Base-by-base conservation (phyloP, 148 eudicot species). In the Rheum nobile region DNA sequence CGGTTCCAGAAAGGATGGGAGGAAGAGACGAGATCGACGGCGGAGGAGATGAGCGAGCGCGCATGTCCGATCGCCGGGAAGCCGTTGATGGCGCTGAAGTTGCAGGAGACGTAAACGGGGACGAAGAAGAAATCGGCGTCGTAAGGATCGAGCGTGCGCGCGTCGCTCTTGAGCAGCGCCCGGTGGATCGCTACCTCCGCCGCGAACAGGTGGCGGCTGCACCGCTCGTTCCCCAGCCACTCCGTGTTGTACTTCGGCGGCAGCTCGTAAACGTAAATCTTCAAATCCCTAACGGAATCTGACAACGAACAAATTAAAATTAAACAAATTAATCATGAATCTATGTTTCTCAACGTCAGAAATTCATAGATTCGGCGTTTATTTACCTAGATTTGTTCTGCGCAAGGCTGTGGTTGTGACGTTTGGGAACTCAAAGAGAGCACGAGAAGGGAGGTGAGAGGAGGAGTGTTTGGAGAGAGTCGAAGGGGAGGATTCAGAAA, bases 91-190 rank as follows among this genome's bases (percentile, higher is more conserved):
- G 87, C 77, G 86, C 93, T 88, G 73, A 90, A 93, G 47, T 93
- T 89, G 78, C 98, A 93, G 11, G 96, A 86, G 1, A 90, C 94
- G 71, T 90, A 93, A 14, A 90, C 96, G 0, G 98, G 98, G 0
- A 90, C 92, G 73, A 86, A 93, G 88, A 90, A 93, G 77, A 88
- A 93, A 73, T 90, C 92, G 8, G 98, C 98, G 14, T 89, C 85
- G 74, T 34, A 54, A 0, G 96, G 91, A 72, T 93, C 89, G 14
- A 84, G 67, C 3, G 98, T 90, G 17, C 92, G 74, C 0, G 77
- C 76, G 2, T 81, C 71, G 76, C 84, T 86, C 8, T 16, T 76
- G 32, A 87, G 10, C 75, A 93, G 67, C 5, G 92, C 87, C 34
- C 72, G 83, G 74, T 93, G 98, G n/a, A 93, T 90, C 0, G 93